These are phyloP conservation scores for Phlebopus sp. DNA, from an alignment of 1,284 basidiomycete genomes.

Conservation along the genomic window DNA sequence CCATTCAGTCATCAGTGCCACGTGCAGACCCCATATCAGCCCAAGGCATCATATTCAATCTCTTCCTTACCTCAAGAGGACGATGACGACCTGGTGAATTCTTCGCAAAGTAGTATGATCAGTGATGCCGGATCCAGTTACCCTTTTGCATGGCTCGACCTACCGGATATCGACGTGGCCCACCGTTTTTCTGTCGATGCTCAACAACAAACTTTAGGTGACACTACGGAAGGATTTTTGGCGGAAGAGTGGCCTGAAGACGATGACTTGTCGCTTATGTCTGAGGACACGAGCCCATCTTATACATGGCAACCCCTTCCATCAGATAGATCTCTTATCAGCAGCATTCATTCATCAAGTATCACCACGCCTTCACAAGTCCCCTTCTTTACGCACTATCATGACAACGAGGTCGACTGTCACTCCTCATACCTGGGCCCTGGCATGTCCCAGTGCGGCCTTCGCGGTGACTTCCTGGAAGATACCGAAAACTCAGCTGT, in stretches of 20 bases:
- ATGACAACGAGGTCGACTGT: slow-evolving; percentile 10
- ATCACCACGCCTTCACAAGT: slow-evolving; percentile 15
- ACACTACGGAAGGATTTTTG: slow-evolving; percentile 15
- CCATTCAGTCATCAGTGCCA: slow-evolving; percentile 1
- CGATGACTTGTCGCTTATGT: slow-evolving; percentile 11
- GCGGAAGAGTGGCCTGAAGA: slow-evolving; percentile 17
- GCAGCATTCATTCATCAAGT: slow-evolving; percentile 13
- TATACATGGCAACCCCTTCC: slow-evolving; percentile 8
- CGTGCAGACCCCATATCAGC: slow-evolving; percentile 14
- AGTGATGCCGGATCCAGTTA: slow-evolving; percentile 4
- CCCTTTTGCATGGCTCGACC: slow-evolving; percentile 18
- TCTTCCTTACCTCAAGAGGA: slow-evolving; percentile 16
- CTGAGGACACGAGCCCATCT: slow-evolving; percentile 9
- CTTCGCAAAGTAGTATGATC: slow-evolving; percentile 6
- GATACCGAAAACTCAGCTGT: slow-evolving; percentile 14
- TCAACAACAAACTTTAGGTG: slow-evolving; percentile 1
- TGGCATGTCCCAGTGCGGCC: slow-evolving; percentile 8
- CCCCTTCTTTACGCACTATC: slow-evolving; percentile 15
- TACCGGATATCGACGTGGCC: slow-evolving; percentile 10
- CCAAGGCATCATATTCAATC: slow-evolving; percentile 8
- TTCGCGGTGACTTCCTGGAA: slow-evolving; percentile 18
- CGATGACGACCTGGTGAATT: slow-evolving; percentile 22
- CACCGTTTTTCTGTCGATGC: slow-evolving; percentile 1
- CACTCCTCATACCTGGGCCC: slow-evolving; percentile 10
- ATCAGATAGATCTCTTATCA: slow-evolving; percentile 30